Percentiles rank a stretch among this genome's conserved stretches.
phyloP scores from a whole-genome alignment of 352 stramenopile species.

The Thraustochytrium striatum region DNA sequence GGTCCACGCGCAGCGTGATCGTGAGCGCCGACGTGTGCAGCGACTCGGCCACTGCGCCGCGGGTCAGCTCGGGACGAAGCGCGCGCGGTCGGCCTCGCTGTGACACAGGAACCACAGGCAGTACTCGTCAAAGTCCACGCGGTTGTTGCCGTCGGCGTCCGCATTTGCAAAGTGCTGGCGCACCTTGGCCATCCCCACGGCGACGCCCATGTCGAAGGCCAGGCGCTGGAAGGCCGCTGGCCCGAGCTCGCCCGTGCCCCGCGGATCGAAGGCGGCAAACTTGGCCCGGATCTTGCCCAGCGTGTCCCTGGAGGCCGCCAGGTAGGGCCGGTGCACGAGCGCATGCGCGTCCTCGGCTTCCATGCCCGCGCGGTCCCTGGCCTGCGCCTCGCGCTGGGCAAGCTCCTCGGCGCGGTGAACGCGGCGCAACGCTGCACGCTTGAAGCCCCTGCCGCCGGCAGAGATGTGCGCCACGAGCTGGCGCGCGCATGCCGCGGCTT shows the following conservation, averaged over 20 bases:
- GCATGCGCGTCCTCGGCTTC: not conserved
- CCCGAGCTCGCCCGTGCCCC: conserved; percentile 5
- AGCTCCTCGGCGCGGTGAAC: not conserved
- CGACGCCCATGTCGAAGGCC: conserved; percentile 28
- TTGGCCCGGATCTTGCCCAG: not conserved
- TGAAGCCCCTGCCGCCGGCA: not conserved
- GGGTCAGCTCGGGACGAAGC: too few species aligned
- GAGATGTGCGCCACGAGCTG: not conserved
- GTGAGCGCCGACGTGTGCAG: too few species aligned
- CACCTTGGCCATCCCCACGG: not conserved
- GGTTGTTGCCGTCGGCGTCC: conserved; percentile 20
- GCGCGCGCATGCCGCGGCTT: not conserved
- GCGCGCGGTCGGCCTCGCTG: conserved; percentile 1
- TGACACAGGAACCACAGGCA: conserved; percentile 19
- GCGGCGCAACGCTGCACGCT: not conserved
- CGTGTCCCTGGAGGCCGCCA: not conserved
- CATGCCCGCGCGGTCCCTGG: conserved; percentile 9
- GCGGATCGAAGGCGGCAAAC: conserved; percentile 7
- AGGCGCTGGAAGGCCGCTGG: conserved; percentile 11
- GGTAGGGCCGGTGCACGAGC: not conserved
- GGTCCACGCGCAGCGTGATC: too few species aligned
- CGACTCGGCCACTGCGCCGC: too few species aligned
- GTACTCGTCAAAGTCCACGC: conserved; percentile 41
- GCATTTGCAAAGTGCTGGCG: not conserved
- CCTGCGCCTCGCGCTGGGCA: not conserved